phyloP scores from a whole-genome alignment of 2,329 filamentous ascomycete genomes.

The Neonectria punicea region DNA sequence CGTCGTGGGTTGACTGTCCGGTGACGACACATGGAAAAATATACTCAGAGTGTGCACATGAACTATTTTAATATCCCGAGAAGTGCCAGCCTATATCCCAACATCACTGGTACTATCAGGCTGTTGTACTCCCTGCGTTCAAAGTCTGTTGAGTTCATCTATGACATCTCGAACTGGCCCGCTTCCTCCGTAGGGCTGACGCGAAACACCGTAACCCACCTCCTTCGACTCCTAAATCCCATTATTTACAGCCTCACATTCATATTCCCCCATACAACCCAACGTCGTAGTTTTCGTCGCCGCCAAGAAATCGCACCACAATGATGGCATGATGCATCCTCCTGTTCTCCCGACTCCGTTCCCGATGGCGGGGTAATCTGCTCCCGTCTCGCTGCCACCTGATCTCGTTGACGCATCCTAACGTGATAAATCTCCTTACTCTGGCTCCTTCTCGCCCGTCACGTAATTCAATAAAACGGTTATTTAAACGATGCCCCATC shows the following conservation, averaged over 20 bases:
- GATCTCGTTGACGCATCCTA: slow-evolving; percentile 1
- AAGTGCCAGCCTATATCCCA: too few relatives aligned
- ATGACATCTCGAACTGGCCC: too few relatives aligned
- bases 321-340: not conserved
- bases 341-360: slow-evolving; percentile 16
- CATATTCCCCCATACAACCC: not conserved
- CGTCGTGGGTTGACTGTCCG: too few relatives aligned
- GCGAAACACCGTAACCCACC: too few relatives aligned
- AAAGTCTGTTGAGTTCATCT: too few relatives aligned
- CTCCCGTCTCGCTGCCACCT: not conserved
- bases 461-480: not conserved
- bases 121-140: too few relatives aligned
- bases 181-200: too few relatives aligned
- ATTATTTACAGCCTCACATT: not conserved
- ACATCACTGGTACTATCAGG: too few relatives aligned
- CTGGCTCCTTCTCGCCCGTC: not conserved
- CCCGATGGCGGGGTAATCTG: slow-evolving; percentile 12
- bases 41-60: too few relatives aligned
- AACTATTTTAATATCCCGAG: too few relatives aligned
- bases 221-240: not conserved
- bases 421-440: slow-evolving; percentile 19
- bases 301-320: not conserved
- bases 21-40: too few relatives aligned
- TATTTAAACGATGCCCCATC: not conserved
- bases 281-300: not conserved